Evolutionary conservation across 331 rosid genomes (phyloP).

Genomic region (Pyracantha coccinea): DNA sequence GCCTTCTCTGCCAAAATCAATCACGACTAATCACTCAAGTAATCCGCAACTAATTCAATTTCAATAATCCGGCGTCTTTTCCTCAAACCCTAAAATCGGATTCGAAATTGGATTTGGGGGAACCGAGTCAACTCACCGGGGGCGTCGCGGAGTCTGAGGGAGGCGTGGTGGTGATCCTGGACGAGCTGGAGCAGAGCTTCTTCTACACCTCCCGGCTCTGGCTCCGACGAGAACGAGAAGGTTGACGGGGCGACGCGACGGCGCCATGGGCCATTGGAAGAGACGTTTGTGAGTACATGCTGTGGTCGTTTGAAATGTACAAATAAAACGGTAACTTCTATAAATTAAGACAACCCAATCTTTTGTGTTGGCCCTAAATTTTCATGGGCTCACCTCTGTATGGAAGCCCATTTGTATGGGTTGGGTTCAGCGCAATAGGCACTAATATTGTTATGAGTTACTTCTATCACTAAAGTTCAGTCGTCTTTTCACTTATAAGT

Average conservation of each 20-base stretch:
- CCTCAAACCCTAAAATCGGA: not conserved
- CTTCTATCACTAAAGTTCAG: too few relatives aligned
- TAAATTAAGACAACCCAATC: not conserved
- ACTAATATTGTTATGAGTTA: accelerated
- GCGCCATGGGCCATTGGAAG: conserved; percentile 13
- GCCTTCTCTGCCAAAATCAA: conserved; percentile 37
- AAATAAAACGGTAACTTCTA: not conserved
- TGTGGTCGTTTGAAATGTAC: not conserved
- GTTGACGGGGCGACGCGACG: not conserved
- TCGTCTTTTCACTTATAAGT: accelerated
- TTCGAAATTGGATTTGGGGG: not conserved
- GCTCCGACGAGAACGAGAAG: not conserved
- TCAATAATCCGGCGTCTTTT: not conserved
- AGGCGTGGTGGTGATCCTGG: conserved; percentile 26
- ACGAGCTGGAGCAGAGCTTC: conserved; percentile 25
- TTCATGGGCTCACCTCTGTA: not conserved
- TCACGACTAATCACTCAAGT: not conserved
- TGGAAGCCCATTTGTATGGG: not conserved
- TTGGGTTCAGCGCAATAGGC: not conserved
- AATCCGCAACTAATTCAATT: not conserved
- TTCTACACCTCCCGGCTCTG: conserved; percentile 32
- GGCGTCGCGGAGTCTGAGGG: conserved; percentile 34
- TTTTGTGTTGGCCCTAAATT: not conserved
- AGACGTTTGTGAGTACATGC: not conserved
- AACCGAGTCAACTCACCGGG: conserved; percentile 16